phyloP scores from a whole-genome alignment of 208 protist genomes.

The Trypanosoma brucei region DNA sequence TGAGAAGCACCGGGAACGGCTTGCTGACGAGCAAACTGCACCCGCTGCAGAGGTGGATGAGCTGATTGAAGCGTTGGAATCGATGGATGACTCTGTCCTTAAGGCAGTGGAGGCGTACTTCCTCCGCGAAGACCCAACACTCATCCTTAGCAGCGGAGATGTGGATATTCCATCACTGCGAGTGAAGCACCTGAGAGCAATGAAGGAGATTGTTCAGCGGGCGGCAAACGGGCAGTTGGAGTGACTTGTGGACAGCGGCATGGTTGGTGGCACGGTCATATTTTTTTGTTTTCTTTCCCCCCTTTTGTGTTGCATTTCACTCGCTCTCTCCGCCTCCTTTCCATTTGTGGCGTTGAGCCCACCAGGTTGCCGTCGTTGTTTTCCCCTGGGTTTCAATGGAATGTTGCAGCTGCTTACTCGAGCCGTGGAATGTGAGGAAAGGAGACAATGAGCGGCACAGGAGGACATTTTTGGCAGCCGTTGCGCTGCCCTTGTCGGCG shows the following conservation, averaged over 20 bases:
- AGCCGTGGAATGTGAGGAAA: too few relatives aligned
- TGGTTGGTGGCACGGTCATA: not conserved
- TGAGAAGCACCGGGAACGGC: slow-evolving; percentile 28
- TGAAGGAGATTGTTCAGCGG: slow-evolving; percentile 45
- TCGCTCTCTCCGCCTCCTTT: too few relatives aligned
- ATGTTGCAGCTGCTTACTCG: too few relatives aligned
- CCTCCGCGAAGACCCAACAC: slow-evolving; percentile 34
- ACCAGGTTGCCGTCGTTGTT: too few relatives aligned
- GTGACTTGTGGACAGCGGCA: not conserved
- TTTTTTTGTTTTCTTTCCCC: slow-evolving; percentile 5
- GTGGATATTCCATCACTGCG: slow-evolving; percentile 45
- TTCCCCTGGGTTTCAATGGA: too few relatives aligned
- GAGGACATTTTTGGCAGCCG: too few relatives aligned
- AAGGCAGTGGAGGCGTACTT: slow-evolving; percentile 46
- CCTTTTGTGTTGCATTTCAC: slow-evolving; percentile 3
- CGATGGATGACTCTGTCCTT: slow-evolving; percentile 32
- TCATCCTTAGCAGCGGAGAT: slow-evolving; percentile 36
- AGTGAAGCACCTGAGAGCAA: slow-evolving; percentile 52
- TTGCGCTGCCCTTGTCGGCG: too few relatives aligned
- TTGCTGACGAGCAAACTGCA: slow-evolving; percentile 45
- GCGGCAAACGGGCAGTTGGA: not conserved
- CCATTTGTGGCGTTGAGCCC: too few relatives aligned
- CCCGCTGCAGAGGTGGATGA: slow-evolving; percentile 42
- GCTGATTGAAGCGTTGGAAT: slow-evolving; percentile 33
- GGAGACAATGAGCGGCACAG: too few relatives aligned